Percentiles rank a stretch among this genome's conserved stretches.
phyloP scores from a whole-genome alignment of 805 yeast genomes.

The Cyberlindnera subsufficiens region DNA sequence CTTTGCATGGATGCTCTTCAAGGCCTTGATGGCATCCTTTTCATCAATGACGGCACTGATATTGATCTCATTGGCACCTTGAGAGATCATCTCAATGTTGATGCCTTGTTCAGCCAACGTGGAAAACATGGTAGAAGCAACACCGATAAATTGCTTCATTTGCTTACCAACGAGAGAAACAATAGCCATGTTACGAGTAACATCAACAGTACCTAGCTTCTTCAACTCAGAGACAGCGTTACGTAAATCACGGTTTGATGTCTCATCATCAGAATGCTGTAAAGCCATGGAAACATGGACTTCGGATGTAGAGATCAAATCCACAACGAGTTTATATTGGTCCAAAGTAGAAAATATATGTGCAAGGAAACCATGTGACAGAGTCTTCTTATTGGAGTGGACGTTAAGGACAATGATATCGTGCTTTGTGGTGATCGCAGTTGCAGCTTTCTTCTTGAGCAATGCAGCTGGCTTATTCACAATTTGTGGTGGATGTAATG shows the following conservation, averaged over 20 bases:
- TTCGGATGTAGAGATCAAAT: conserved; percentile 93
- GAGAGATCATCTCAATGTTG: conserved; percentile 96
- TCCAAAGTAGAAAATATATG: conserved; percentile 83
- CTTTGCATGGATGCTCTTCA: conserved; percentile 77
- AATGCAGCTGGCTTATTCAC: conserved; percentile 26
- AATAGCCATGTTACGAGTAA: conserved; percentile 82
- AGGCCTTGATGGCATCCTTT: conserved; percentile 75
- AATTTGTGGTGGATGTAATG: conserved; percentile 87
- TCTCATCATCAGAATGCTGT: conserved; percentile 66
- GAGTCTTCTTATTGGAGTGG: conserved; percentile 88
- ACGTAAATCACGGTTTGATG: conserved; percentile 45
- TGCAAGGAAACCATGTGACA: conserved; percentile 94
- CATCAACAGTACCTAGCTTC: conserved; percentile 82
- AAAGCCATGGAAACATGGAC: conserved; percentile 98
- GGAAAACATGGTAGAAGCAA: conserved; percentile 95
- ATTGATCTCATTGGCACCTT: conserved; percentile 97
- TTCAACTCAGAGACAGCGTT: conserved; percentile 75
- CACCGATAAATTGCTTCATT: conserved; percentile 94
- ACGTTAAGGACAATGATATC: conserved; percentile 89
- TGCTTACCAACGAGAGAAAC: conserved; percentile 94
- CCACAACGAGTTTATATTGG: conserved; percentile 80
- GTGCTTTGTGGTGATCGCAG: conserved; percentile 94
- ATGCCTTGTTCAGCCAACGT: conserved; percentile 87
- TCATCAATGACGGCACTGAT: conserved; percentile 92
- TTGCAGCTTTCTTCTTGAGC: conserved; percentile 62